A percentile compares a stretch with the other conserved stretches of the same genome.
These are phyloP conservation scores for Populus simonii DNA, from an alignment of 345 rosid genomes.

Conservation along the genomic window DNA sequence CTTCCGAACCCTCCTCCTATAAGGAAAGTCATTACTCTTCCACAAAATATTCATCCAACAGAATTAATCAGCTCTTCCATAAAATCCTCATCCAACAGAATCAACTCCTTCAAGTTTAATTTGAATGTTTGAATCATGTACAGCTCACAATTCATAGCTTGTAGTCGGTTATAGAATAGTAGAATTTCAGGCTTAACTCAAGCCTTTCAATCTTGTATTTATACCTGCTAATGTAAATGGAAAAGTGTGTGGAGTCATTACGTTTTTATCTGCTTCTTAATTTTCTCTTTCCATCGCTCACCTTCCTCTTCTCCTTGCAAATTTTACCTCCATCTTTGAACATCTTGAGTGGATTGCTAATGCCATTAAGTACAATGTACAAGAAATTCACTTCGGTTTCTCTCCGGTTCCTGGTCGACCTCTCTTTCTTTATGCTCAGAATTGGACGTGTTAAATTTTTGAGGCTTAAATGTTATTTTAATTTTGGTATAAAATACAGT, in stretches of 20 bases:
- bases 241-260: neutral
- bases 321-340: too few relatives aligned
- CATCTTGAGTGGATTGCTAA: too few relatives aligned
- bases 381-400: neutral
- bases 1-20: too few relatives aligned
- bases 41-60: neutral
- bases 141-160: neutral
- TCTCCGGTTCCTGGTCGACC: neutral
- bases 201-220: neutral
- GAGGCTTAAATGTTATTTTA: conserved; percentile 1
- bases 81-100: neutral
- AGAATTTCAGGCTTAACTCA: neutral
- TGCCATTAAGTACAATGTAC: neutral
- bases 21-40: neutral
- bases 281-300: too few relatives aligned
- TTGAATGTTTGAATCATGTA: neutral
- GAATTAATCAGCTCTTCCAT: neutral
- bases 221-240: neutral
- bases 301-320: too few relatives aligned
- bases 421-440: neutral
- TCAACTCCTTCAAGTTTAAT: neutral
- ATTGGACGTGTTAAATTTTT: neutral
- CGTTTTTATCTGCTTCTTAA: neutral
- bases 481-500: neutral
- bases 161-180: neutral